These are phyloP conservation scores for Ricinus communis DNA, from an alignment of 345 rosid genomes.

Conservation along the genomic window DNA sequence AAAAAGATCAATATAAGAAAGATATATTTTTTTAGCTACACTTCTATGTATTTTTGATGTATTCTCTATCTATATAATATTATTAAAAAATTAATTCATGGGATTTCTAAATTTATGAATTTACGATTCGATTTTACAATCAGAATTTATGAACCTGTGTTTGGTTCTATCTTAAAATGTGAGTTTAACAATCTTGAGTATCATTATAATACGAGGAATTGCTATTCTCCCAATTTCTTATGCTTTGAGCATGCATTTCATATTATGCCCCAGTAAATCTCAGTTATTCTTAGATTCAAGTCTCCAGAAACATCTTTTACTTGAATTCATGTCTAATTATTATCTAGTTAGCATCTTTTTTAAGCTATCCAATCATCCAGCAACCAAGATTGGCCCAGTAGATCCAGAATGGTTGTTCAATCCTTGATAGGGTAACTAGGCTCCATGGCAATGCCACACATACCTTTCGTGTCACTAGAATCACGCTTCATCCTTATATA, in stretches of 20 bases:
- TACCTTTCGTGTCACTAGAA: slow-evolving; percentile 35
- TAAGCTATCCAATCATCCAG: background rate
- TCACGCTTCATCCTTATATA: slow-evolving; percentile 63
- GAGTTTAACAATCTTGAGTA: too few species aligned
- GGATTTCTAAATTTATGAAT: too few species aligned
- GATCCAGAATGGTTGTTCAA: background rate
- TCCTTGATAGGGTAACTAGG: slow-evolving; percentile 69
- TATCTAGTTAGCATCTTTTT: background rate
- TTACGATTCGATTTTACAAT: too few species aligned
- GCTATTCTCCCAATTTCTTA: background rate
- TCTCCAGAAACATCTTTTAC: background rate
- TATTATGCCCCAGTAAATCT: background rate
- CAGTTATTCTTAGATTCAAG: slow-evolving; percentile 5
- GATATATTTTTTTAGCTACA: too few species aligned
- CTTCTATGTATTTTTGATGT: too few species aligned
- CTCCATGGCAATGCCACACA: slow-evolving; percentile 76
- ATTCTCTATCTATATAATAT: too few species aligned
- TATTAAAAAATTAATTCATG: too few species aligned
- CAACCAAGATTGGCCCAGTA: background rate
- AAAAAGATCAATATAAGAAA: too few species aligned
- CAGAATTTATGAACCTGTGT: too few species aligned
- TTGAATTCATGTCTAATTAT: slow-evolving; percentile 1
- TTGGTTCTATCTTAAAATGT: too few species aligned
- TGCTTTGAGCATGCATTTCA: background rate
- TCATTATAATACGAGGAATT: slow-evolving; percentile 1